Evolutionary conservation across 129 eudicot genomes (phyloP).

Genomic region (Helichrysum umbraculigerum): DNA sequence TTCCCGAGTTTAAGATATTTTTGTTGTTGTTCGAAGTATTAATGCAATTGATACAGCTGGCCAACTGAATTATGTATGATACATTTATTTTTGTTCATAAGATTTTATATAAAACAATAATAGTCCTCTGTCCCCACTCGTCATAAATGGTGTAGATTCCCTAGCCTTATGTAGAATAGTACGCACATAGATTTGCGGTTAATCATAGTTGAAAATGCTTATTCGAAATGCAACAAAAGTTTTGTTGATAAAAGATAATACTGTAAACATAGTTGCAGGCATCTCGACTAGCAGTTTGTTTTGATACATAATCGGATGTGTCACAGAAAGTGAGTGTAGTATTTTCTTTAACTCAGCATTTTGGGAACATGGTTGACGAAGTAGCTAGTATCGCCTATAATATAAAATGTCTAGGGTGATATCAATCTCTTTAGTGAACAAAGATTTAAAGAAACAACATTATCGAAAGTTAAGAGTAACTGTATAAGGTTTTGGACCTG

Average conservation of each 20-base stretch:
- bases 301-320: neutral
- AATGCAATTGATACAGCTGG: conserved; percentile 8
- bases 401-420: neutral
- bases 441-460: neutral
- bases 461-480: neutral
- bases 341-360: neutral
- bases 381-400: neutral
- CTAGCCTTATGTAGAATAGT: neutral
- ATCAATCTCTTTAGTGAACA: neutral
- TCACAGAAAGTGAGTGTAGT: neutral
- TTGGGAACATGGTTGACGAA: neutral
- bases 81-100: neutral
- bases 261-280: neutral
- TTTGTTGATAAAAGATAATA: conserved; percentile 22
- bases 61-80: conserved; percentile 19
- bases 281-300: neutral
- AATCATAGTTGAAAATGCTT: conserved; percentile 13
- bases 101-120: neutral
- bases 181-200: neutral
- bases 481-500: neutral
- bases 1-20: conserved; percentile 1
- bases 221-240: conserved; percentile 9
- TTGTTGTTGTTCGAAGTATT: conserved; percentile 8
- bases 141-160: conserved; percentile 6
- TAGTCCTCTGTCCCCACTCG: conserved; percentile 8